These are phyloP conservation scores for Thalia dealbata DNA, from an alignment of 176 grass and related monocot genomes.

Conservation along the genomic window DNA sequence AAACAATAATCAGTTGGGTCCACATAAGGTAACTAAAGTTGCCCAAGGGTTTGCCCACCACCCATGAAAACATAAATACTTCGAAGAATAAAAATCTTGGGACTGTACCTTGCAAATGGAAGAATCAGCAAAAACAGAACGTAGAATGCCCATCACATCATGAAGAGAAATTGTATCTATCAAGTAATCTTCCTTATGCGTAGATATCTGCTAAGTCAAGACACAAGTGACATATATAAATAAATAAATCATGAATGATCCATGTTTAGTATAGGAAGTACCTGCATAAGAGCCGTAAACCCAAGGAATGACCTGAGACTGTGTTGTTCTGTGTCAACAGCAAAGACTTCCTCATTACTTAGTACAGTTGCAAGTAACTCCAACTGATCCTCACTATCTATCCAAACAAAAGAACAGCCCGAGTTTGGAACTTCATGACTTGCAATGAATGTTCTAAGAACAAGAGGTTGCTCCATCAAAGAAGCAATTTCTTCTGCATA, in stretches of 20 bases:
- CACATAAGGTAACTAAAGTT: background rate
- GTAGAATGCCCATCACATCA: conserved; percentile 63
- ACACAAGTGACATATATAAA: background rate
- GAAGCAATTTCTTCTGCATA: conserved; percentile 63
- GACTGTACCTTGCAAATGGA: conserved; percentile 70
- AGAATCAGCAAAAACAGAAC: conserved; percentile 59
- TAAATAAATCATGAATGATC: background rate
- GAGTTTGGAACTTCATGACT: conserved; percentile 28
- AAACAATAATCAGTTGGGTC: background rate
- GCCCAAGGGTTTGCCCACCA: background rate
- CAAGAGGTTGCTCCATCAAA: conserved; percentile 45
- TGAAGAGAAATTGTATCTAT: conserved; percentile 88
- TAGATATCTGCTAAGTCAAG: conserved; percentile 48
- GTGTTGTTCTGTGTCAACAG: conserved; percentile 93
- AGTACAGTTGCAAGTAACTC: conserved; percentile 41
- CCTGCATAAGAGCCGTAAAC: conserved; percentile 94
- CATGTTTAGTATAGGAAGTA: conserved; percentile 12
- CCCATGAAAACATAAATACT: background rate
- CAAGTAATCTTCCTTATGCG: conserved; percentile 65
- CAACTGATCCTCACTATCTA: conserved; percentile 65
- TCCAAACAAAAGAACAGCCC: conserved; percentile 49
- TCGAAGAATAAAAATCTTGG: conserved; percentile 11
- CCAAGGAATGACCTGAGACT: conserved; percentile 89
- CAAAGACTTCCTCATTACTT: conserved; percentile 44
- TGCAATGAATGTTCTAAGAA: conserved; percentile 26